Conservation (phyloP, 768 basidiomycete genomes). For the Suillus brevipes region DNA sequence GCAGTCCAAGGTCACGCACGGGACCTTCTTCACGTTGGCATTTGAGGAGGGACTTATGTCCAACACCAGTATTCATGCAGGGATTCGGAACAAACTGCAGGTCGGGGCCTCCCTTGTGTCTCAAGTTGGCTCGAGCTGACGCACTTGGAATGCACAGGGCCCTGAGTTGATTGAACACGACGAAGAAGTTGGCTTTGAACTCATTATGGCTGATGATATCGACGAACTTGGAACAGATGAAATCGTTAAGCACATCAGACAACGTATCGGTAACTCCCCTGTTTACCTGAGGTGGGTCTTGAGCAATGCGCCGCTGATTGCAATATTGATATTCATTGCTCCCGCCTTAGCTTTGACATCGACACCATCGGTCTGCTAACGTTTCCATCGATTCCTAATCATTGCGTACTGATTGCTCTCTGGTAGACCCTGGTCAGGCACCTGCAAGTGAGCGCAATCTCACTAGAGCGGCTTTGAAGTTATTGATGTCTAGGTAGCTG, state of each 20-base stretch:
- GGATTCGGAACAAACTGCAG: slow-evolving; percentile 69
- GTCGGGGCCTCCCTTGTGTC: slow-evolving; percentile 25
- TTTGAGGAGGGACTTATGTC: slow-evolving; percentile 69
- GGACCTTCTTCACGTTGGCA: slow-evolving; percentile 79
- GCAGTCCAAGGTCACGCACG: slow-evolving; percentile 70
- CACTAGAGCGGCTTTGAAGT: background rate
- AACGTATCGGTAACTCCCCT: slow-evolving; percentile 64
- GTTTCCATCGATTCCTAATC: background rate
- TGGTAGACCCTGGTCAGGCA: slow-evolving; percentile 64
- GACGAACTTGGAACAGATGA: slow-evolving; percentile 70
- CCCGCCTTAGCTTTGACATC: slow-evolving; percentile 59
- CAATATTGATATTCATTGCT: background rate
- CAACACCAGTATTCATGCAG: slow-evolving; percentile 71
- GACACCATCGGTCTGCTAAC: slow-evolving; percentile 60
- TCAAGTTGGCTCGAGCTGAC: background rate
- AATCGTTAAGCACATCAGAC: slow-evolving; percentile 63
- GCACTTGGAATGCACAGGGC: slow-evolving; percentile 4
- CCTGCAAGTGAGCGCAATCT: slow-evolving; percentile 55
- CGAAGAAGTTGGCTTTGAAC: slow-evolving; percentile 63
- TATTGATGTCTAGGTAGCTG: slow-evolving; percentile 42
- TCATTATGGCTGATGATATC: slow-evolving; percentile 75
- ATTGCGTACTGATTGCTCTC: background rate
- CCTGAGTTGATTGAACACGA: slow-evolving; percentile 53
- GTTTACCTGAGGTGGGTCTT: slow-evolving; percentile 56
- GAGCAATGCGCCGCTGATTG: background rate